Conservation (phyloP, 2,329 filamentous ascomycete genomes). For the Chrysosporium queenslandicum region DNA sequence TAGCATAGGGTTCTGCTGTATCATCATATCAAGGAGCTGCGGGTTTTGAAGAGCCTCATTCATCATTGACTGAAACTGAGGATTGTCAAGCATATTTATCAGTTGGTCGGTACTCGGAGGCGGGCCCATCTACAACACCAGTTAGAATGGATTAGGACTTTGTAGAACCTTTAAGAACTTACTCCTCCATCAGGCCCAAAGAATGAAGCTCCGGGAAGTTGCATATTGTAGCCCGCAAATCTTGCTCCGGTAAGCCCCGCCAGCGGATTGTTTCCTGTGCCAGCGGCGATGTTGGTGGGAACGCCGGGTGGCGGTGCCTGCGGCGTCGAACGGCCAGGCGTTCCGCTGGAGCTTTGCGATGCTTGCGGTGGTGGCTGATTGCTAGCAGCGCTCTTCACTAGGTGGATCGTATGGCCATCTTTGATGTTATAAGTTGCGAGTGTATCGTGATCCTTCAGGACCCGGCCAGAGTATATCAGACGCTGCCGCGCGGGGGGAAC, state of each 20-base stretch:
- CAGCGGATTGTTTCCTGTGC: conserved; percentile 71
- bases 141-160: conserved; percentile 7
- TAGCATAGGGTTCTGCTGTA: conserved; percentile 78
- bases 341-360: conserved; percentile 5
- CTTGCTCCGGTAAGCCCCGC: conserved; percentile 84
- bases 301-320: conserved; percentile 29
- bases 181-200: conserved; percentile 93
- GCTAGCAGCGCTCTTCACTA: conserved; percentile 93
- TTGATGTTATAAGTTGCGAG: conserved; percentile 88
- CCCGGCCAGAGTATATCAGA: conserved; percentile 92
- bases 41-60: conserved; percentile 94
- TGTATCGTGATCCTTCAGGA: conserved; percentile 89
- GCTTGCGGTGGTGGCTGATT: conserved; percentile 50
- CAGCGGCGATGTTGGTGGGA: conserved; percentile 40
- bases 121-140: conserved; percentile 64
- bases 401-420: conserved; percentile 85
- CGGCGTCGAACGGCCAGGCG: conserved; percentile 8
- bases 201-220: conserved; percentile 73
- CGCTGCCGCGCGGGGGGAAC: conserved; percentile 81
- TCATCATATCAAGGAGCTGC: conserved; percentile 88
- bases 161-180: conserved; percentile 37
- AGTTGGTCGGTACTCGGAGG: conserved; percentile 73
- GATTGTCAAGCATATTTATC: conserved; percentile 76
- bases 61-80: conserved; percentile 74
- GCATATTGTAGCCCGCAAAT: conserved; percentile 75